Percentiles rank a stretch among this genome's conserved stretches.
These are phyloP conservation scores for Globisporangium orthogonon DNA, from an alignment of 352 stramenopile species.

Conservation along the genomic window DNA sequence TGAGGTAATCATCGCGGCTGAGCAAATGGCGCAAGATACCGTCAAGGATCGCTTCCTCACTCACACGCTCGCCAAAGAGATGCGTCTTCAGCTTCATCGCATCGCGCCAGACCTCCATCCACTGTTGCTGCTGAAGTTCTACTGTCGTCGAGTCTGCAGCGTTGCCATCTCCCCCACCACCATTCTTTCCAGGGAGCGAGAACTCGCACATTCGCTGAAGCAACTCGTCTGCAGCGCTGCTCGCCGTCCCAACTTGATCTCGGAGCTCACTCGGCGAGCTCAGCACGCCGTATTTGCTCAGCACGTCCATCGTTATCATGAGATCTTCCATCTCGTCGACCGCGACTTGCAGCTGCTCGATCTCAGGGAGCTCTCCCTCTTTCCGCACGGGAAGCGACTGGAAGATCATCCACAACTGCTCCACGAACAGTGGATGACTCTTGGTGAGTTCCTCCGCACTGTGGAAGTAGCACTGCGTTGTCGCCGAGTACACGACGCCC, in stretches of 20 bases:
- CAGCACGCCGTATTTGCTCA: conserved; percentile 48
- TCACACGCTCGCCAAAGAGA: conserved; percentile 53
- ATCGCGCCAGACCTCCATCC: conserved; percentile 55
- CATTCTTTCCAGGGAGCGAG: conserved; percentile 15
- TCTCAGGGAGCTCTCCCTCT: conserved; percentile 36
- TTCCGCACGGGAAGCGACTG: conserved; percentile 70
- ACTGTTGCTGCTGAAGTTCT: conserved; percentile 15
- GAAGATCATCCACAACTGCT: conserved; percentile 66
- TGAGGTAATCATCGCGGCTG: conserved; percentile 14
- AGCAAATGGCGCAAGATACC: conserved; percentile 50
- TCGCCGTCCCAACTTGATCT: conserved; percentile 8
- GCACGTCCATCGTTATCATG: conserved; percentile 60
- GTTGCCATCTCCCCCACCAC: background rate
- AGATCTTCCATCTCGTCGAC: conserved; percentile 73
- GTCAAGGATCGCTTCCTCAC: conserved; percentile 47
- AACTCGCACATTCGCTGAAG: conserved; percentile 48
- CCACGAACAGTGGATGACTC: conserved; percentile 27
- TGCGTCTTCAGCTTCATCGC: conserved; percentile 65
- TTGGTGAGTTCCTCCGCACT: background rate
- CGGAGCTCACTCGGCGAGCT: conserved; percentile 24
- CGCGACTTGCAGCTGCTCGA: conserved; percentile 56
- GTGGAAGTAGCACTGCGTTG: background rate
- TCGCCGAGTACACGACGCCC: conserved; percentile 24
- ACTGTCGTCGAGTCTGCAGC: background rate
- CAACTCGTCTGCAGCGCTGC: conserved; percentile 13